Conservation (phyloP, 345 rosid species). For the Psidium friedrichsthalianum region DNA sequence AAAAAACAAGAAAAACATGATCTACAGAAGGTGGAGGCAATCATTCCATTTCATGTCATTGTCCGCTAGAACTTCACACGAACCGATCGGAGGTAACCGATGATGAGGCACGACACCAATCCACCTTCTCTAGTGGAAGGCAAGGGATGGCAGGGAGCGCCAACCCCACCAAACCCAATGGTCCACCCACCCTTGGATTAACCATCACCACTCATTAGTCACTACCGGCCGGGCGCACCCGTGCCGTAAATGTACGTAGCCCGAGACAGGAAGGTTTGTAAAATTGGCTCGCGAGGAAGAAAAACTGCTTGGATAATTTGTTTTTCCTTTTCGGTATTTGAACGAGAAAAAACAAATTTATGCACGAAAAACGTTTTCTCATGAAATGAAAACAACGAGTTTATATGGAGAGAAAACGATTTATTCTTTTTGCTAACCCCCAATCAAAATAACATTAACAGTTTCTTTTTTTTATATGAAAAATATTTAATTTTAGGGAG, state of each 20-base stretch:
- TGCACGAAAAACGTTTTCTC: neutral
- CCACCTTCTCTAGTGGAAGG: neutral
- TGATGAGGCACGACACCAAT: neutral
- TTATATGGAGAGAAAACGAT: neutral
- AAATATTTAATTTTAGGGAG: too few relatives aligned
- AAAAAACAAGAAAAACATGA: neutral
- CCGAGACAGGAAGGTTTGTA: too few relatives aligned
- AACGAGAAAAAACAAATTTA: neutral
- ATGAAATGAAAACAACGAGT: neutral
- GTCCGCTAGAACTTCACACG: neutral
- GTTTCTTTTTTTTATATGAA: too few relatives aligned
- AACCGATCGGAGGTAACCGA: neutral
- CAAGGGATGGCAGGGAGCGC: neutral
- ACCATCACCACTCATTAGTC: neutral
- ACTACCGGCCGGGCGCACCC: neutral
- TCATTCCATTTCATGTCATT: neutral
- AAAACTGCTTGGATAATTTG: fast-evolving
- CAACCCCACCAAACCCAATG: neutral
- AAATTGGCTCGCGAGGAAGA: neutral
- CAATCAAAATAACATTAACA: neutral
- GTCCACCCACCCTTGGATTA: neutral
- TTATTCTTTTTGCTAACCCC: neutral
- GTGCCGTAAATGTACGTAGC: neutral
- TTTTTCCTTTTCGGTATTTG: neutral
- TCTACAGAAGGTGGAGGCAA: neutral